Evolutionary conservation across 768 basidiomycete genomes (phyloP).

Genomic region (Tricholomella constricta): DNA sequence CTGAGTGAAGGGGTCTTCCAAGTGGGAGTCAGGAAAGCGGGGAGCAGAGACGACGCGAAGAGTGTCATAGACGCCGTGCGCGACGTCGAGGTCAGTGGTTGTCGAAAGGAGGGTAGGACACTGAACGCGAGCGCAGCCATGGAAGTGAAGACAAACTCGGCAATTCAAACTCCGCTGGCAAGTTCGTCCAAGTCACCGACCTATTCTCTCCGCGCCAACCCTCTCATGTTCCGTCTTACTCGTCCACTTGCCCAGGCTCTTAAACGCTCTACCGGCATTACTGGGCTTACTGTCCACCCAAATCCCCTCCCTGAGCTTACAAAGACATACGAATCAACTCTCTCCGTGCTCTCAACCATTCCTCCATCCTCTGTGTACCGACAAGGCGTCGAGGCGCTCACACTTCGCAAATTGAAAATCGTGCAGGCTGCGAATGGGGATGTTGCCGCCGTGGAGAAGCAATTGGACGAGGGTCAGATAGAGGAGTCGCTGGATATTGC

Average conservation of each 20-base stretch:
- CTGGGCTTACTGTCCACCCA: conserved; percentile 82
- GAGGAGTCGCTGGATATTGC: conserved; percentile 86
- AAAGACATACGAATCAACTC: conserved; percentile 76
- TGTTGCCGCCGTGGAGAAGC: conserved; percentile 66
- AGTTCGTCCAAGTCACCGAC: no score
- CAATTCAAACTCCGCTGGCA: conserved; percentile 45
- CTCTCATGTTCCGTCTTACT: conserved; percentile 71
- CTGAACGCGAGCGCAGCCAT: conserved; percentile 39
- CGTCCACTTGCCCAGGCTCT: conserved; percentile 68
- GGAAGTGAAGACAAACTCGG: conserved; percentile 16
- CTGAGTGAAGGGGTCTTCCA: conserved; percentile 43
- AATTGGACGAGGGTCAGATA: conserved; percentile 82
- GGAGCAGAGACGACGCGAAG: conserved; percentile 19
- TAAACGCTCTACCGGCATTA: conserved; percentile 84
- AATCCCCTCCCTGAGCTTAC: conserved; percentile 81
- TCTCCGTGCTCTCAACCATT: conserved; percentile 64
- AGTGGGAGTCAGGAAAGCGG: conserved; percentile 23
- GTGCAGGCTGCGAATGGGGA: conserved; percentile 71
- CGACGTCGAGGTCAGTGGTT: conserved; percentile 13
- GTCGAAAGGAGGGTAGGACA: conserved; percentile 21
- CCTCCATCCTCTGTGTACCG: conserved; percentile 88
- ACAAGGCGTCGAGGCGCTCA: conserved; percentile 84
- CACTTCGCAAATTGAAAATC: conserved; percentile 74
- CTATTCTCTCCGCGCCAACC: conserved; percentile 15
- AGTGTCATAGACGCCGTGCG: conserved; percentile 9